Conservation (phyloP, 495 filamentous ascomycete genomes). For the Hapsidospora chrysogenum region DNA sequence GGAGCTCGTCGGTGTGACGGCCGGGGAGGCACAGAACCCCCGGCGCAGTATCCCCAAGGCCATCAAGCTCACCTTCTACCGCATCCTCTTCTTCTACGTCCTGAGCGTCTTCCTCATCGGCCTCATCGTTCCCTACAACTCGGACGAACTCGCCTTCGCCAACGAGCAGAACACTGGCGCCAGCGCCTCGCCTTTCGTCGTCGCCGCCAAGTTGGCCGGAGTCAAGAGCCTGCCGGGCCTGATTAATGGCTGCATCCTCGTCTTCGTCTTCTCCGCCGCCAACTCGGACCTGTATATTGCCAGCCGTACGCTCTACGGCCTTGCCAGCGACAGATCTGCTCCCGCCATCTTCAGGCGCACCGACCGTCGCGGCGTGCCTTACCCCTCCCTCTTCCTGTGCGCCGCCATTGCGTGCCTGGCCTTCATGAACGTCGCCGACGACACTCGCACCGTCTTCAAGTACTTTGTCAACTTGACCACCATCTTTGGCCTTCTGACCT, state of each 20-base stretch:
- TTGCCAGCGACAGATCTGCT: conserved; percentile 62
- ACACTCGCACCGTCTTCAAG: conserved; percentile 46
- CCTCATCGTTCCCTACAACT: conserved; percentile 45
- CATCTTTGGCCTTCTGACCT: conserved; percentile 66
- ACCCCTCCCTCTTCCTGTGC: conserved; percentile 45
- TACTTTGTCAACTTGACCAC: conserved; percentile 80
- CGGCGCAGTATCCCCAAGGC: conserved; percentile 28
- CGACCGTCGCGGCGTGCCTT: conserved; percentile 59
- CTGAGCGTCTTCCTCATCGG: conserved; percentile 55
- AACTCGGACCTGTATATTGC: conserved; percentile 76
- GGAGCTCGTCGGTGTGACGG: conserved; percentile 68
- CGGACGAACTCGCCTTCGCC: conserved; percentile 38
- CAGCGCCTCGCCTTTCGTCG: conserved; percentile 49
- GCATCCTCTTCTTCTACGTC: conserved; percentile 63
- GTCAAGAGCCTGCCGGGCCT: conserved; percentile 52
- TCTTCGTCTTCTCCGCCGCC: conserved; percentile 65
- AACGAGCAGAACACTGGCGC: conserved; percentile 30
- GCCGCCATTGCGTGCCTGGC: conserved; percentile 50
- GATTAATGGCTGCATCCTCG: conserved; percentile 65
- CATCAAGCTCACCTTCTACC: conserved; percentile 55
- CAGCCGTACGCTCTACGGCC: conserved; percentile 61
- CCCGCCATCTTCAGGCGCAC: conserved; percentile 54
- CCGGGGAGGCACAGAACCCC: conserved; percentile 66
- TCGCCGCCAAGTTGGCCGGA: conserved; percentile 42
- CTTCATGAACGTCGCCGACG: conserved; percentile 59